Percentiles rank a stretch among this genome's conserved stretches.
These are phyloP conservation scores for Phytophthora fragariaefolia DNA, from an alignment of 352 stramenopile genomes.

Conservation along the genomic window DNA sequence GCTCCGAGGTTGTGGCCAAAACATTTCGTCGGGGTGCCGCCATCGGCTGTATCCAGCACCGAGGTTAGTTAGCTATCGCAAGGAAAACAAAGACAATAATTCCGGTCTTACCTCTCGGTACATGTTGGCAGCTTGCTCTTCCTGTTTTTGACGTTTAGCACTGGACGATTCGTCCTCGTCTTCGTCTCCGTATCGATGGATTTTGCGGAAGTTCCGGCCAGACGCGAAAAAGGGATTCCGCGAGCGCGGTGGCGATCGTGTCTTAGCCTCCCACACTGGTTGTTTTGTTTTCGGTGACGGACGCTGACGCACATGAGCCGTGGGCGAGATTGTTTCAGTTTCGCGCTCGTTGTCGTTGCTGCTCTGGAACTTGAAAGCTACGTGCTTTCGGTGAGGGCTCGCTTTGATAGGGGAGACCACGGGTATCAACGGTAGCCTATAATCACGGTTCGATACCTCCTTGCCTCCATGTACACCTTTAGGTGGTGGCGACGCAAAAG, in stretches of 20 bases:
- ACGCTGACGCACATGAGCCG: constrained; percentile 22
- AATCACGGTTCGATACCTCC: constrained; percentile 11
- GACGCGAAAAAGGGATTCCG: constrained; percentile 46
- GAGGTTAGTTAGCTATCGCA: not conserved
- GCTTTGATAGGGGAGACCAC: constrained; percentile 64
- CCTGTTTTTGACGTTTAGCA: constrained; percentile 17
- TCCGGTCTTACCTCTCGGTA: constrained; percentile 20
- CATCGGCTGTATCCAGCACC: constrained; percentile 31
- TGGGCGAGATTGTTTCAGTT: constrained; percentile 5
- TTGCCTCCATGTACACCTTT: not conserved
- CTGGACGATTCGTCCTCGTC: constrained; percentile 25
- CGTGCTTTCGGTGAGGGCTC: constrained; percentile 47
- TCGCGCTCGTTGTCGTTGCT: constrained; percentile 2
- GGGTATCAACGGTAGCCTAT: constrained; percentile 44
- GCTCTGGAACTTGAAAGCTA: constrained; percentile 42
- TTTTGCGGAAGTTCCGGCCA: constrained; percentile 25
- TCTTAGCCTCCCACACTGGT: constrained; percentile 34
- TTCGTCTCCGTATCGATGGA: constrained; percentile 8
- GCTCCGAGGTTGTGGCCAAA: constrained; percentile 17
- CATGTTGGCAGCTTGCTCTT: constrained; percentile 15
- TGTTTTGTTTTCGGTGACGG: constrained; percentile 25
- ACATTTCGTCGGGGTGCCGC: constrained; percentile 35
- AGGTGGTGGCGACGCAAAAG: not conserved
- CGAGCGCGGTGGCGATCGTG: constrained; percentile 37
- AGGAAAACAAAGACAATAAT: no score